Conservation (phyloP, 345 rosid genomes). For the Mallotus nudiflorus region DNA sequence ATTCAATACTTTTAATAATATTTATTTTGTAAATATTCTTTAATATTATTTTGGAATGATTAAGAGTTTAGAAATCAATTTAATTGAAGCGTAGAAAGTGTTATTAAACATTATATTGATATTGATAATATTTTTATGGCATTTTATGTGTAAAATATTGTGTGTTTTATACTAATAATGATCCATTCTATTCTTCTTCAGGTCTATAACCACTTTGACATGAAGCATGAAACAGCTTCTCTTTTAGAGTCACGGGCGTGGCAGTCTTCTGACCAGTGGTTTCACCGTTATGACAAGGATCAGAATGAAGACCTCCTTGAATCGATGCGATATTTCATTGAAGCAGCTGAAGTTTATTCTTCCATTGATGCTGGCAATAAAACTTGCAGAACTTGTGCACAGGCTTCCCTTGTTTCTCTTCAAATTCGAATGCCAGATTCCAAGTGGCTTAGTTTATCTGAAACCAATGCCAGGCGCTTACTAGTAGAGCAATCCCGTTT, state of each 20-base stretch:
- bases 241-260: slow-evolving; percentile 83
- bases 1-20: no score
- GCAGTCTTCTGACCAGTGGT: slow-evolving; percentile 76
- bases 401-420: slow-evolving; percentile 92
- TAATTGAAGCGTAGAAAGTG: no score
- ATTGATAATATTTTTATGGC: no score
- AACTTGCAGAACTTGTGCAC: slow-evolving; percentile 81
- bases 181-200: slow-evolving; percentile 31
- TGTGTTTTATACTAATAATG: no score
- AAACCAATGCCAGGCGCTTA: slow-evolving; percentile 86
- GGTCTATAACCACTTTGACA: slow-evolving; percentile 94
- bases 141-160: no score
- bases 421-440: slow-evolving; percentile 97
- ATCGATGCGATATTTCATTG: slow-evolving; percentile 87
- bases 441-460: slow-evolving; percentile 79
- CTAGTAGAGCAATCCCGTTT: slow-evolving; percentile 88
- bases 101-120: no score
- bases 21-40: no score
- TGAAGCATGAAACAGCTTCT: slow-evolving; percentile 95
- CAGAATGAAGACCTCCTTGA: slow-evolving; percentile 94
- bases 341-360: slow-evolving; percentile 93
- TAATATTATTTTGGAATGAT: no score
- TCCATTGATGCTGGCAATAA: slow-evolving; percentile 96
- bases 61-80: no score
- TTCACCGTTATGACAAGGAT: slow-evolving; percentile 69